These are phyloP conservation scores for Neurospora terricola DNA, from an alignment of 495 filamentous ascomycete species.

Conservation along the genomic window DNA sequence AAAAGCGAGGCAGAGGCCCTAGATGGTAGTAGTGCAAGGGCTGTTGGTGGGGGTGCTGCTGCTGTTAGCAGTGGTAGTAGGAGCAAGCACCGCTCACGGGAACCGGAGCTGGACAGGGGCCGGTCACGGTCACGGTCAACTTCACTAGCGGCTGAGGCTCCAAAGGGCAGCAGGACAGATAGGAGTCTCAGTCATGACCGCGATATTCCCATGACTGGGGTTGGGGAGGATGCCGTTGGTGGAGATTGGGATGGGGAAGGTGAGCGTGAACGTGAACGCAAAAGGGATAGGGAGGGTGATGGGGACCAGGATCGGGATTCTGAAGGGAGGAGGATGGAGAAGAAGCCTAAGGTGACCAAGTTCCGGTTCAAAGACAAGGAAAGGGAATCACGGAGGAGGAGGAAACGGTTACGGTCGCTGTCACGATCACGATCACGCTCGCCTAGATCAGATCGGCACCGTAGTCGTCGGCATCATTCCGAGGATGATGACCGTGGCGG, in stretches of 20 bases:
- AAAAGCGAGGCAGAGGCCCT: neutral
- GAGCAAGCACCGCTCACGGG: neutral
- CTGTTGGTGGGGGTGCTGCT: neutral
- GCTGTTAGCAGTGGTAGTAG: no score
- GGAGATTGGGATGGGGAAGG: conserved; percentile 10
- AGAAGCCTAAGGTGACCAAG: conserved; percentile 26
- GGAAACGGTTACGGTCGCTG: conserved; percentile 7
- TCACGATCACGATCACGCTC: conserved; percentile 1
- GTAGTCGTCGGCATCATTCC: conserved; percentile 18
- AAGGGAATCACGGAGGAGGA: neutral
- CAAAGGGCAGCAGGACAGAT: neutral
- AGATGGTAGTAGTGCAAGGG: neutral
- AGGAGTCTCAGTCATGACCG: neutral
- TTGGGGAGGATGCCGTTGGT: neutral
- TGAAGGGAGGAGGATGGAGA: neutral
- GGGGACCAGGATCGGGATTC: neutral
- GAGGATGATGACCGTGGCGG: conserved; percentile 24
- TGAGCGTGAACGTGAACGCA: neutral
- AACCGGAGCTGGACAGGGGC: neutral
- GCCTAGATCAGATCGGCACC: neutral
- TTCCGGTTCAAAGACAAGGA: conserved; percentile 51
- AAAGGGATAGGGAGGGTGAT: neutral
- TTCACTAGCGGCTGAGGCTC: neutral
- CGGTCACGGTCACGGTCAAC: neutral
- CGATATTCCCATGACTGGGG: neutral